These are phyloP conservation scores for Cubamyces lactineus DNA, from an alignment of 768 basidiomycete genomes.

Conservation along the genomic window DNA sequence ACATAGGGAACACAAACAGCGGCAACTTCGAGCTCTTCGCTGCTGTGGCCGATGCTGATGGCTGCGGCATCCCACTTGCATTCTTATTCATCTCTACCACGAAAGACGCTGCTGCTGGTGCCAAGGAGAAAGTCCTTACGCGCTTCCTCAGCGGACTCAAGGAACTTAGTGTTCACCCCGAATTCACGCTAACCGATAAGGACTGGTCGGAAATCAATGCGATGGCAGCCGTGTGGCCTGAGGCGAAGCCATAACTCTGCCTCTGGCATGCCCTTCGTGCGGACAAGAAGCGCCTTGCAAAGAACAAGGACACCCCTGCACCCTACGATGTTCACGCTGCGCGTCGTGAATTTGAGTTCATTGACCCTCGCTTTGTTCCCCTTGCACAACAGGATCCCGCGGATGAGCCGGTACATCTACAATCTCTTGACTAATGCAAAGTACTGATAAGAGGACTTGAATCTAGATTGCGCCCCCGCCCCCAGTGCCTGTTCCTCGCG, in stretches of 20 bases:
- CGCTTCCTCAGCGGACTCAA: conserved; percentile 33
- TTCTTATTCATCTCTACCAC: conserved; percentile 30
- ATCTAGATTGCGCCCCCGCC: no score
- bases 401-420: no score
- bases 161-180: conserved; percentile 28
- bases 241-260: conserved; percentile 38
- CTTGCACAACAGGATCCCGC: no score
- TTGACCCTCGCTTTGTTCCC: no score
- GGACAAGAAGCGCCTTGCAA: no score
- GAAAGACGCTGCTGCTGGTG: conserved; percentile 23
- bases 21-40: conserved; percentile 39
- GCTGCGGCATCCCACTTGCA: conserved; percentile 39
- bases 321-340: no score
- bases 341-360: no score
- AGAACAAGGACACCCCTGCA: no score
- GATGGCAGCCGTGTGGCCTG: conserved; percentile 29
- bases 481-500: no score
- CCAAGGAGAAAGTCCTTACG: conserved; percentile 34
- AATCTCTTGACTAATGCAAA: no score
- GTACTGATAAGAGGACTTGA: no score
- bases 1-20: conserved; percentile 41
- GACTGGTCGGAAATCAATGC: conserved; percentile 41
- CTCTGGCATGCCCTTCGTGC: no score
- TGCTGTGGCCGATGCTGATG: conserved; percentile 38
- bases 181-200: conserved; percentile 39